Evolutionary conservation across 2,329 filamentous ascomycete species (phyloP), one percentile per base, ranked within the genome.

Genomic region (Verticillium tricorpus): DNA sequence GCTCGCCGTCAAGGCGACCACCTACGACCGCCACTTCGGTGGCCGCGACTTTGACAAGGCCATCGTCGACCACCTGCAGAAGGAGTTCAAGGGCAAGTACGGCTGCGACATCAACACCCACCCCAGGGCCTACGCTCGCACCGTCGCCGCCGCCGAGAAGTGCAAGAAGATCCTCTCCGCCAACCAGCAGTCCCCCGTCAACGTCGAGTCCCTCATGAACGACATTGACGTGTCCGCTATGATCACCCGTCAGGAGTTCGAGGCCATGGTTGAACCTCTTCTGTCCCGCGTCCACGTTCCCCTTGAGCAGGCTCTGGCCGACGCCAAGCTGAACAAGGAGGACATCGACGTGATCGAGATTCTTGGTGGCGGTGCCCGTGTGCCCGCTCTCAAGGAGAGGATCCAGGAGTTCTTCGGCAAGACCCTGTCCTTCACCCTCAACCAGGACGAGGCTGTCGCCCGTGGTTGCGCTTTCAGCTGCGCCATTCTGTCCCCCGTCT

Each of bases 201-300:
- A 93, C 84, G 96, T 99, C 72, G 95, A 99, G 82, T 97, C 93
- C 39, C 83, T 99, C 69, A 98, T 99, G 93, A 96, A 98, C 78
- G 95, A 99, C 75, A 82, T 97, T 65, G 95, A 99, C 75, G 95
- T 97, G 40, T 87, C 86, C 60, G 83, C 90, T 64, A 90, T 96
- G 85, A 85, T 99, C 73, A 97, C 94, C 76, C 90, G 95, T 66
- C 91, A 97, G 73, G 94, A 98, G 74, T 88, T 99, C 62, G 95
- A 99, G 82, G 88, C 89, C 66, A 88, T 99, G 76, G 87, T 97
- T 66, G 87, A 92, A 80, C 92, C 93, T 55, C 83, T 98, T 59
- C 83, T 99, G 39, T 83, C 85, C 69, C 89, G 91, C 68, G 85
- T 87, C 64, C 87, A 88, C 59, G 73, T 78, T 59, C 93, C 93